phyloP scores from a whole-genome alignment of 495 filamentous ascomycete genomes.

The Lophium mytilinum region DNA sequence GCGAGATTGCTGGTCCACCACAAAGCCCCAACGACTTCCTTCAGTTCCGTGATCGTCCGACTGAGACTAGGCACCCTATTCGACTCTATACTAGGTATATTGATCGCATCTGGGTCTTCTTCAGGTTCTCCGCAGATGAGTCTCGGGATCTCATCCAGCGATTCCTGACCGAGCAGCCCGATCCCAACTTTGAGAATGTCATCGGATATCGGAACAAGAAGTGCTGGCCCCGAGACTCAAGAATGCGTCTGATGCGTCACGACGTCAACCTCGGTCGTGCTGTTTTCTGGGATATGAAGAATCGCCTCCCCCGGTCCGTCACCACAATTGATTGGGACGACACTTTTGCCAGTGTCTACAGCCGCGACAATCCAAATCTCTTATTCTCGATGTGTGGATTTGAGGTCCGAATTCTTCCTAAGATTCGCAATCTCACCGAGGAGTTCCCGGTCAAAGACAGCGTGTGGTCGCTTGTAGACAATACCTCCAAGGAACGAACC shows the following conservation, averaged over 20 bases:
- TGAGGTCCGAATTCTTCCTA: constrained; percentile 93
- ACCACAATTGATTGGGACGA: constrained; percentile 99
- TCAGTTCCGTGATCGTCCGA: constrained; percentile 86
- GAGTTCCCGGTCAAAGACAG: constrained; percentile 97
- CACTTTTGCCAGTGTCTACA: constrained; percentile 98
- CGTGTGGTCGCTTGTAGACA: constrained; percentile 95
- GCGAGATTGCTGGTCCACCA: constrained; percentile 95
- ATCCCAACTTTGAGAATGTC: constrained; percentile 99
- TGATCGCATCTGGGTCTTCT: constrained; percentile 97
- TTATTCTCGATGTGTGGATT: constrained; percentile 98
- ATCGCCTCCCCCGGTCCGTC: constrained; percentile 84
- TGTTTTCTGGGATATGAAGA: constrained; percentile 99
- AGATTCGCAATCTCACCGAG: constrained; percentile 89
- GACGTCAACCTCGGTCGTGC: constrained; percentile 97
- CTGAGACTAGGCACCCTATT: constrained; percentile 89
- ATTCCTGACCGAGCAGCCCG: constrained; percentile 95
- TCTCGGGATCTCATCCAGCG: constrained; percentile 94
- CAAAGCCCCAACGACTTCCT: constrained; percentile 96
- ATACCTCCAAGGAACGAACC: constrained; percentile 90
- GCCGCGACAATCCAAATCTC: constrained; percentile 94
- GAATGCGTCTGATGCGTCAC: constrained; percentile 98
- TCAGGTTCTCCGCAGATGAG: constrained; percentile 87
- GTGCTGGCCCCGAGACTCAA: constrained; percentile 95
- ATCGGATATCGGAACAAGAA: constrained; percentile 99
- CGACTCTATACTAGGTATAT: constrained; percentile 95